phyloP scores from a whole-genome alignment of 768 basidiomycete species.

The Podaxis carcinomalis region DNA sequence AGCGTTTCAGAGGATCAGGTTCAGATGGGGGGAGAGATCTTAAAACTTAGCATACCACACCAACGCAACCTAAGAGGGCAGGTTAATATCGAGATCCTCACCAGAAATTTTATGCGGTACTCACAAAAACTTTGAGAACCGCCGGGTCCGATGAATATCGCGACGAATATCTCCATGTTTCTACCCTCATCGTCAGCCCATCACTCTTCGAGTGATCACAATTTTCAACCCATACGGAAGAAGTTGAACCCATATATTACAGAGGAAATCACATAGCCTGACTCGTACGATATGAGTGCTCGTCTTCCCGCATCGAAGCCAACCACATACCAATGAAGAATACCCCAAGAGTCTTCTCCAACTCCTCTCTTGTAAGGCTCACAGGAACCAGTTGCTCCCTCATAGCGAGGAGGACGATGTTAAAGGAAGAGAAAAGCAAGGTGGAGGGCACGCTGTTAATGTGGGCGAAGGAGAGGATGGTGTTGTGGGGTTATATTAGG shows the following conservation, averaged over 20 bases:
- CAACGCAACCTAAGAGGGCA: constrained; percentile 9
- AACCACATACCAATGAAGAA: constrained; percentile 20
- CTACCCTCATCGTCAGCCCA: constrained; percentile 11
- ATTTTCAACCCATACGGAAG: constrained; percentile 20
- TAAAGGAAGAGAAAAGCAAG: background rate
- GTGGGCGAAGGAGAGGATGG: too few relatives aligned
- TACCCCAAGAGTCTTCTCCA: constrained; percentile 23
- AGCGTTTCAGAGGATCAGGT: background rate
- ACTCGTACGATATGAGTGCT: background rate
- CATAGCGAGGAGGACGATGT: background rate
- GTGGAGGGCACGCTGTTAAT: background rate
- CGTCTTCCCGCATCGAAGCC: background rate
- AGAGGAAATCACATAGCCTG: constrained; percentile 23
- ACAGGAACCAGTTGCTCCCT: background rate
- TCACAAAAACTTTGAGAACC: constrained; percentile 17
- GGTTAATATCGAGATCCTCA: background rate
- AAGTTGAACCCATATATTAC: constrained; percentile 26
- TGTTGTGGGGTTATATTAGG: background rate
- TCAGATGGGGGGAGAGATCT: background rate
- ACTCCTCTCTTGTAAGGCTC: constrained; percentile 9
- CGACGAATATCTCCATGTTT: constrained; percentile 25
- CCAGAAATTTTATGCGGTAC: background rate
- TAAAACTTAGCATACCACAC: constrained; percentile 11
- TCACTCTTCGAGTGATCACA: background rate
- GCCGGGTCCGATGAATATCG: constrained; percentile 15